Evolutionary conservation across 805 yeast genomes (phyloP).

Genomic region (Myxozyma mucilagina): DNA sequence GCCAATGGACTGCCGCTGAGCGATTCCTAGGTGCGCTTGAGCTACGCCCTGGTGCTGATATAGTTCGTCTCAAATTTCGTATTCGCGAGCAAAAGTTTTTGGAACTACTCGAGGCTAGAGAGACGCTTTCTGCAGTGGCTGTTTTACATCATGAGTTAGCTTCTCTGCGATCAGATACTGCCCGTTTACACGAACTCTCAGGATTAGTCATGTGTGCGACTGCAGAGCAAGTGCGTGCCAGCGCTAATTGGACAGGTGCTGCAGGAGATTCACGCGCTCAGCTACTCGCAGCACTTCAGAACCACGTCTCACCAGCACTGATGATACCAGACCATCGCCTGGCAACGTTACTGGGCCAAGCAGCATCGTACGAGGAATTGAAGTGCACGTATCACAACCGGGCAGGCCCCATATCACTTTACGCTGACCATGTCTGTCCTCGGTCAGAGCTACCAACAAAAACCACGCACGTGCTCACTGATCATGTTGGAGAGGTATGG

Average conservation of each 20-base stretch:
- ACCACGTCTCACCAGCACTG: slow-evolving; percentile 52
- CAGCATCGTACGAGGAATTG: slow-evolving; percentile 50
- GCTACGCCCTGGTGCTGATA: slow-evolving; percentile 34
- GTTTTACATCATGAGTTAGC: slow-evolving; percentile 45
- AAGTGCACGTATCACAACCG: slow-evolving; percentile 41
- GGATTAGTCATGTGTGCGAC: slow-evolving; percentile 37
- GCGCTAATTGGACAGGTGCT: slow-evolving; percentile 41
- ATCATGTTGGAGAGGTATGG: slow-evolving; percentile 82
- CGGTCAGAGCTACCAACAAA: slow-evolving; percentile 50
- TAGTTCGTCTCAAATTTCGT: slow-evolving; percentile 38
- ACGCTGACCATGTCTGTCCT: slow-evolving; percentile 43
- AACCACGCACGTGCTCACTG: slow-evolving; percentile 48
- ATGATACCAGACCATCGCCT: slow-evolving; percentile 57
- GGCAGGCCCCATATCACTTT: slow-evolving; percentile 37
- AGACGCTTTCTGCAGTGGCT: slow-evolving; percentile 42
- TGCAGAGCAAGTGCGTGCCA: slow-evolving; percentile 37
- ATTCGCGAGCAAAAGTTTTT: slow-evolving; percentile 47
- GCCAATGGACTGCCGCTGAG: slow-evolving; percentile 48
- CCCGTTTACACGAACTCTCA: slow-evolving; percentile 37
- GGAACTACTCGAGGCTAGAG: slow-evolving; percentile 44
- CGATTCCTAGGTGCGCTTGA: slow-evolving; percentile 36
- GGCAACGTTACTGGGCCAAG: slow-evolving; percentile 52
- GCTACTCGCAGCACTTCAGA: slow-evolving; percentile 48
- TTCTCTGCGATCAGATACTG: slow-evolving; percentile 36
- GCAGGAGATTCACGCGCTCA: slow-evolving; percentile 44